phyloP scores from a whole-genome alignment of 2,329 filamentous ascomycete genomes.

The Paraconiothyrium sp. region DNA sequence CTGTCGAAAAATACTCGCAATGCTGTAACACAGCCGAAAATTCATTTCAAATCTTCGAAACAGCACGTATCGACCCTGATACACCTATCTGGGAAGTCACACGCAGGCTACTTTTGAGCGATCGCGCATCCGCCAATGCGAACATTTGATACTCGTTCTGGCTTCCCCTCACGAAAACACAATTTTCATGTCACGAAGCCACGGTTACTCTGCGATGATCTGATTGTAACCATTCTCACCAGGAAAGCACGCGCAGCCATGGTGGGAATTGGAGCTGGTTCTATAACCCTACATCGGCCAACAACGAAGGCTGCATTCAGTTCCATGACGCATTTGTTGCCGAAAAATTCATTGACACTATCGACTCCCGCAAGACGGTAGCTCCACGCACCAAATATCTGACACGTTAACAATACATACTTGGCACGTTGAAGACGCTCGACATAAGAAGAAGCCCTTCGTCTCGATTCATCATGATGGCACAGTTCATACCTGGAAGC shows the following conservation, averaged over 20 bases:
- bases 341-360: conserved; percentile 19
- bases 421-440: conserved; percentile 15
- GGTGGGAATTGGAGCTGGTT: conserved; percentile 24
- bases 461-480: conserved; percentile 11
- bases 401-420: conserved; percentile 19
- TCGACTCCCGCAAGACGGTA: conserved; percentile 24
- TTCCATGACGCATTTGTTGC: conserved; percentile 20
- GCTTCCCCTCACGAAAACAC: conserved; percentile 30
- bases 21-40: conserved; percentile 2
- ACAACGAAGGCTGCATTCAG: conserved; percentile 24
- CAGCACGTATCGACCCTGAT: neutral
- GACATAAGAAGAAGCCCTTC: conserved; percentile 13
- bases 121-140: conserved; percentile 14
- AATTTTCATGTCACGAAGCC: conserved; percentile 4
- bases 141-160: conserved; percentile 28
- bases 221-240: conserved; percentile 31
- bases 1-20: conserved; percentile 5
- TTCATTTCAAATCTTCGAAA: conserved; percentile 9
- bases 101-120: conserved; percentile 25
- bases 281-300: conserved; percentile 24
- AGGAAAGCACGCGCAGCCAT: conserved; percentile 15
- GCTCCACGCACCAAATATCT: conserved; percentile 15
- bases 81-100: conserved; percentile 21
- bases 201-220: conserved; percentile 28
- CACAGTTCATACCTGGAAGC: neutral